Conservation (phyloP, 2,329 filamentous ascomycete genomes). For the Beauveria australis region DNA sequence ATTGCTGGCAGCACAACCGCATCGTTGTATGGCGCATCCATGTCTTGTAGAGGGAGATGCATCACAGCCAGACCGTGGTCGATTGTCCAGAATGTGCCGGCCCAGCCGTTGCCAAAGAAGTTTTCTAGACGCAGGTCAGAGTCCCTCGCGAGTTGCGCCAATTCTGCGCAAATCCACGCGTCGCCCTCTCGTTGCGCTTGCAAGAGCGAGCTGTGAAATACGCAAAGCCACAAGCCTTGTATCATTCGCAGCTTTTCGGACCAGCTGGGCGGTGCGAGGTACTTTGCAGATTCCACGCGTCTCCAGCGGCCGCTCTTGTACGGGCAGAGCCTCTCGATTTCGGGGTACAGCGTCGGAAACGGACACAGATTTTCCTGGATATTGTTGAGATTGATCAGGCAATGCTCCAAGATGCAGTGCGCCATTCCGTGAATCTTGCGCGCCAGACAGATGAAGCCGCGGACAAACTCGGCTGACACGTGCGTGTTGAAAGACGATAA, state of each 20-base stretch:
- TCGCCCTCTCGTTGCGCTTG: background rate
- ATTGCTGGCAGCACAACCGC: background rate
- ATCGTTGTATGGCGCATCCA: background rate
- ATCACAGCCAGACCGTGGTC: background rate
- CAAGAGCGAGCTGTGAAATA: background rate
- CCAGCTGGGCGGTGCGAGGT: background rate
- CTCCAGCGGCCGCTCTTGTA: background rate
- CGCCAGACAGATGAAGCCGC: background rate
- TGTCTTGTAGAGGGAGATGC: background rate
- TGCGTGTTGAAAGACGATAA: background rate
- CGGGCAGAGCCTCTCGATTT: background rate
- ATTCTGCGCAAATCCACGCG: background rate
- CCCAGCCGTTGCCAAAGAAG: background rate
- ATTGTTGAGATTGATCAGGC: background rate
- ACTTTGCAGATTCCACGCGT: background rate
- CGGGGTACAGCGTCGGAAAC: background rate
- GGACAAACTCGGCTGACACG: background rate
- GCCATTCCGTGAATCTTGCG: background rate
- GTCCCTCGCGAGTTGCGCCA: background rate
- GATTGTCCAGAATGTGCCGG: background rate
- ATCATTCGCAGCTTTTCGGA: background rate
- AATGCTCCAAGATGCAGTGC: background rate
- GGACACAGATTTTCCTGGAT: background rate
- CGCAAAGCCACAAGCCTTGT: background rate
- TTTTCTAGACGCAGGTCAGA: background rate